Conservation (phyloP, 192 early-diverging fungal species). For the Hyaloraphidium curvatum region DNA sequence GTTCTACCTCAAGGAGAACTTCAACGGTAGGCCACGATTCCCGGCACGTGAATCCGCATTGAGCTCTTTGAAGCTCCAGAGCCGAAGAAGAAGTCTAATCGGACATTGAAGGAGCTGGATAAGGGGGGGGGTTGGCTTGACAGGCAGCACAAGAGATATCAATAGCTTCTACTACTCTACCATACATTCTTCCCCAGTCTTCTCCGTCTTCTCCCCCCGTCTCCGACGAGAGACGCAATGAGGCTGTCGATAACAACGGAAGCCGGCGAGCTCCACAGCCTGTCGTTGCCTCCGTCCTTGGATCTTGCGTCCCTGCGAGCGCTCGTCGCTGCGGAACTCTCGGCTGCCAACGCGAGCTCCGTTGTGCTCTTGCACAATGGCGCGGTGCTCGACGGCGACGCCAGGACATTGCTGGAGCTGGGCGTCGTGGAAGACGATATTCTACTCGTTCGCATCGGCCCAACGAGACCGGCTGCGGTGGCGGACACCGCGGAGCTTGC, state of each 20-base stretch:
- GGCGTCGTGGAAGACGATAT: slow-evolving; percentile 55
- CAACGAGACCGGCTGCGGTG: slow-evolving; percentile 10
- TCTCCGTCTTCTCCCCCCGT: slow-evolving; percentile 2
- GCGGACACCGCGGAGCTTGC: slow-evolving; percentile 23
- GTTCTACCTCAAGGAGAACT: slow-evolving; percentile 89
- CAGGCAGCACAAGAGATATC: slow-evolving; percentile 8
- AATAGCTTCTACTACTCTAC: slow-evolving; percentile 16
- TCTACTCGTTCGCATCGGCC: slow-evolving; percentile 29
- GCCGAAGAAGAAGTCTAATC: too few relatives aligned
- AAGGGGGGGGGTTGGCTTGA: slow-evolving; percentile 14
- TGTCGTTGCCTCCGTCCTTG: slow-evolving; percentile 3
- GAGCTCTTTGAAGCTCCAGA: too few relatives aligned
- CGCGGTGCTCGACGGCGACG: slow-evolving; percentile 28
- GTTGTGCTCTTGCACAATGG: slow-evolving; percentile 54
- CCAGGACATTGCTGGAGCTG: slow-evolving; percentile 40
- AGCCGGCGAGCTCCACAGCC: slow-evolving; percentile 31
- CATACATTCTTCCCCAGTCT: slow-evolving; percentile 20
- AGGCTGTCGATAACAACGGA: slow-evolving; percentile 35
- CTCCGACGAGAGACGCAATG: slow-evolving; percentile 18
- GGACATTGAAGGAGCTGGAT: too few relatives aligned
- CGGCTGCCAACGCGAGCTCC: slow-evolving; percentile 34
- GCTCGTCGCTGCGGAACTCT: slow-evolving; percentile 16
- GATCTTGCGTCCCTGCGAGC: slow-evolving; percentile 2
- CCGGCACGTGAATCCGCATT: too few relatives aligned
- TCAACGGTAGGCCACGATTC: too few relatives aligned